Evolutionary conservation across 2,329 filamentous ascomycete genomes (phyloP).

Genomic region (Arthrobotrys sphaeroides): DNA sequence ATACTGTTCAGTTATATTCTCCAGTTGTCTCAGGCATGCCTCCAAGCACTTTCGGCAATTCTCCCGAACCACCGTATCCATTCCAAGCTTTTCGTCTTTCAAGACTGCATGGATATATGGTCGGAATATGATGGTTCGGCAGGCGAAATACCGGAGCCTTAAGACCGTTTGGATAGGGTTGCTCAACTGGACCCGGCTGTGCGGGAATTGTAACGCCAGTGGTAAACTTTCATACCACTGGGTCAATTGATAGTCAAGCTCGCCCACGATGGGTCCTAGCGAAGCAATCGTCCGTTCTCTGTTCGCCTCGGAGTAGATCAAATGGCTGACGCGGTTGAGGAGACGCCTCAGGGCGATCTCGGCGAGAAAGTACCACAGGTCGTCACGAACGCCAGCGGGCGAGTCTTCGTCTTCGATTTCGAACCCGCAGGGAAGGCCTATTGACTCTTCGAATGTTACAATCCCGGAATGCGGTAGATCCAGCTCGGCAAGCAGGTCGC

Average conservation of each 20-base stretch:
- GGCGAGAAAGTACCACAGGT: constrained; percentile 86
- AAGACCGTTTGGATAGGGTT: constrained; percentile 83
- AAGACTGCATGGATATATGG: constrained; percentile 83
- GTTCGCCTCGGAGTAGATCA: constrained; percentile 77
- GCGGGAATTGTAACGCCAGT: constrained; percentile 78
- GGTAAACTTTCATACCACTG: constrained; percentile 87
- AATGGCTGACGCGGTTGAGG: constrained; percentile 79
- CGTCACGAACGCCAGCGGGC: constrained; percentile 74
- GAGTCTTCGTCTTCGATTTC: constrained; percentile 73
- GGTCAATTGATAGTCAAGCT: constrained; percentile 81
- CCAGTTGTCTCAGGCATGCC: constrained; percentile 79
- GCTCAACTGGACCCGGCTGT: constrained; percentile 72
- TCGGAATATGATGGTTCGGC: constrained; percentile 84
- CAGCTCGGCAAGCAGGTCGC: constrained; percentile 79
- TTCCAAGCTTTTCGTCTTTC: constrained; percentile 76
- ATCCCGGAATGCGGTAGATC: constrained; percentile 85
- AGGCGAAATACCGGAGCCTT: constrained; percentile 82
- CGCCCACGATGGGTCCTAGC: constrained; percentile 79
- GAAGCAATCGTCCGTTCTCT: constrained; percentile 67
- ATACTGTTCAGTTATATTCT: constrained; percentile 80
- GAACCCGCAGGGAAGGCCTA: constrained; percentile 80
- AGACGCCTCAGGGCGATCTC: constrained; percentile 81
- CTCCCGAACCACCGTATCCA: constrained; percentile 77
- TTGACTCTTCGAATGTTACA: constrained; percentile 81
- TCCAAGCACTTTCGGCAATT: constrained; percentile 84